Conservation (phyloP, 176 grass and related monocot genomes). For the Lolium perenne region DNA sequence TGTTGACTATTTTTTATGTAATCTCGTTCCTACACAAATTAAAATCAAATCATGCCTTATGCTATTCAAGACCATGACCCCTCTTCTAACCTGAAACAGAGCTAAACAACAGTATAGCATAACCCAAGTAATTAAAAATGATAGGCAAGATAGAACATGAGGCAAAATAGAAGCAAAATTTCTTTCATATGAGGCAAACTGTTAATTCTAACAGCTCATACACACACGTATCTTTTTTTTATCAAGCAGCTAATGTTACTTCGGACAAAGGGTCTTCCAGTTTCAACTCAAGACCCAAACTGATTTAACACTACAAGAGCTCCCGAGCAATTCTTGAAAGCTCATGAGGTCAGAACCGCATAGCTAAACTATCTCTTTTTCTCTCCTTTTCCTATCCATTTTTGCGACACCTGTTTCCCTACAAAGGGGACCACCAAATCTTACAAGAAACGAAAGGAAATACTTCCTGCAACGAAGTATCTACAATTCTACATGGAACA, state of each 20-base stretch:
- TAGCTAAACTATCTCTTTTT: not conserved
- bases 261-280: slow-evolving; percentile 46
- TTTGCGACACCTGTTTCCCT: not conserved
- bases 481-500: slow-evolving; percentile 33
- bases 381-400: slow-evolving; percentile 5
- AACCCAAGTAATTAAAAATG: not conserved
- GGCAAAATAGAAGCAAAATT: not conserved
- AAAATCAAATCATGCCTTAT: not conserved
- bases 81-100: not conserved
- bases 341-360: slow-evolving; percentile 36
- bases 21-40: not conserved
- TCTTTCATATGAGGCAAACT: not conserved
- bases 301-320: slow-evolving; percentile 22
- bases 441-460: slow-evolving; percentile 1
- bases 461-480: not conserved
- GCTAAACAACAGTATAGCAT: not conserved
- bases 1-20: not conserved
- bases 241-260: slow-evolving; percentile 39
- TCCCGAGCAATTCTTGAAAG: slow-evolving; percentile 2
- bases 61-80: not conserved
- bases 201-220: slow-evolving; percentile 5
- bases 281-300: slow-evolving; percentile 45
- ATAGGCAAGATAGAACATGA: not conserved
- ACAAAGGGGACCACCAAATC: not conserved
- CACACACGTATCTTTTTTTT: not conserved